Conservation (phyloP, 495 filamentous ascomycete species). For the Schizothecium vesticola region DNA sequence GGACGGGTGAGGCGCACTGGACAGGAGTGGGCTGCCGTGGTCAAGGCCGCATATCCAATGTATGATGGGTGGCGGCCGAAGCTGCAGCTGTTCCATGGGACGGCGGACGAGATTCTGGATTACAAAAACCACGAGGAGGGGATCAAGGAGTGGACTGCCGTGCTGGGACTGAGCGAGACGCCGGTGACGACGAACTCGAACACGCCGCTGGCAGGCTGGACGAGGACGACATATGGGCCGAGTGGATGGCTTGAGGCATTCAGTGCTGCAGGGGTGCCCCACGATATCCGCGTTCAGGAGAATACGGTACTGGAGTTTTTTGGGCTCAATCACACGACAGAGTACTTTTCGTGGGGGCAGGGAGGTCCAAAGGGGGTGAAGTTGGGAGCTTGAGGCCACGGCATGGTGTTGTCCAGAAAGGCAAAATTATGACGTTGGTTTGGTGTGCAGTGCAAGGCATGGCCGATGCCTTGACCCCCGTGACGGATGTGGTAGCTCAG, state of each 20-base stretch:
- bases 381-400: too few species aligned
- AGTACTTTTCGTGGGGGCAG: slow-evolving; percentile 40
- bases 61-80: slow-evolving; percentile 47
- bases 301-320: slow-evolving; percentile 48
- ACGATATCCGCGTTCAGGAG: slow-evolving; percentile 47
- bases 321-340: slow-evolving; percentile 31
- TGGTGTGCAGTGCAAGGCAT: too few species aligned
- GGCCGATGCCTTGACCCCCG: too few species aligned
- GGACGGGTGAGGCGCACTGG: slow-evolving; percentile 39
- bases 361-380: slow-evolving; percentile 11
- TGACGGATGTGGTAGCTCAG: too few species aligned
- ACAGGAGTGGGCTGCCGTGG: slow-evolving; percentile 44
- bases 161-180: slow-evolving; percentile 36
- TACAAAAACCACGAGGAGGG: slow-evolving; percentile 48
- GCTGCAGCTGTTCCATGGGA: slow-evolving; percentile 54
- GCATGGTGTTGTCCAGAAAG: too few species aligned
- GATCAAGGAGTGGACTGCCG: slow-evolving; percentile 53
- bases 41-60: slow-evolving; percentile 46
- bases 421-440: too few species aligned
- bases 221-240: slow-evolving; percentile 42
- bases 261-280: slow-evolving; percentile 44
- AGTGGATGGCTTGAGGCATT: slow-evolving; percentile 43
- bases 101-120: slow-evolving; percentile 42
- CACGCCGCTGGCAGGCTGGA: slow-evolving; percentile 39
- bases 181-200: slow-evolving; percentile 28